These are phyloP conservation scores for Rhynchospora breviuscula DNA, from an alignment of 176 grass and related monocot genomes.

Conservation along the genomic window DNA sequence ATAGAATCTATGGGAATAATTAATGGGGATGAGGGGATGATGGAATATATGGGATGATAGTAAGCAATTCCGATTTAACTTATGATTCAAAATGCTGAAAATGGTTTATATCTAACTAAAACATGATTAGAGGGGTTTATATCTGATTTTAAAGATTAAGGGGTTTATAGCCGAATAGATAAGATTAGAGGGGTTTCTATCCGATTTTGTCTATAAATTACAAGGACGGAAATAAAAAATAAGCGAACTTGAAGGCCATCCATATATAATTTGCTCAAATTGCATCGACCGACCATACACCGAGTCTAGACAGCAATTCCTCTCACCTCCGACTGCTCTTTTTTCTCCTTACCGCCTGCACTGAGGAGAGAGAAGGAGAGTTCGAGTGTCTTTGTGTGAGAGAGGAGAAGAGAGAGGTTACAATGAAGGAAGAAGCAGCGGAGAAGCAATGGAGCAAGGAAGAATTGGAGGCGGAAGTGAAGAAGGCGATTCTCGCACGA, in stretches of 20 bases:
- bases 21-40: no score
- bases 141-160: no score
- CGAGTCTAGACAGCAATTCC: background rate
- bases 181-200: no score
- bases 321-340: background rate
- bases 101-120: no score
- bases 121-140: no score
- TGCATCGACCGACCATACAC: background rate
- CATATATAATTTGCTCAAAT: background rate
- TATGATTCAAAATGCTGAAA: no score
- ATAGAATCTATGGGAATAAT: no score
- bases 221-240: background rate
- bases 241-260: background rate
- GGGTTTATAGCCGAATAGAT: no score
- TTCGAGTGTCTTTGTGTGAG: background rate
- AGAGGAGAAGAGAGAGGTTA: constrained; percentile 26
- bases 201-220: no score
- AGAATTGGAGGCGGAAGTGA: constrained; percentile 53
- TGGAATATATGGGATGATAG: no score
- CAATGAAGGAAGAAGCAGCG: constrained; percentile 5
- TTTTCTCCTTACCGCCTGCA: background rate
- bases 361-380: background rate
- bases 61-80: no score
- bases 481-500: constrained; percentile 50
- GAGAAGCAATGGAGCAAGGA: constrained; percentile 25